Conservation (phyloP, 371 early-diverging fungal genomes). For the Rhizopus delemar region DNA sequence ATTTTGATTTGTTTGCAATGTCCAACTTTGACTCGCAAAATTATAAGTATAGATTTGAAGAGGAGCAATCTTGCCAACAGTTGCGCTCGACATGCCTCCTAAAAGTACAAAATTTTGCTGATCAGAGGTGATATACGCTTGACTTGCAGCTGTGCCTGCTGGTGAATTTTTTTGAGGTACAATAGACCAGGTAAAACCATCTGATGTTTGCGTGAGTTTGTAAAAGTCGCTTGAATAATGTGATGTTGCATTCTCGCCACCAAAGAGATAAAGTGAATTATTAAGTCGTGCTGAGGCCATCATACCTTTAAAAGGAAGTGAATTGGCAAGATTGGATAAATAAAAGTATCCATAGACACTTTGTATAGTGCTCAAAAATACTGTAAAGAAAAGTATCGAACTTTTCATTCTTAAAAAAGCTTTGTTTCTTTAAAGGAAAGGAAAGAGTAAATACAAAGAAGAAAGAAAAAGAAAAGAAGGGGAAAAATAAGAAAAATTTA, state of each 20-base stretch:
- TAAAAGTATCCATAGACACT: conserved; percentile 28
- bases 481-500: background rate
- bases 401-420: conserved; percentile 3
- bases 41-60: conserved; percentile 22
- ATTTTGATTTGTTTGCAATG: conserved; percentile 6
- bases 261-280: conserved; percentile 30
- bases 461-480: conserved; percentile 8
- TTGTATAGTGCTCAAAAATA: conserved; percentile 1
- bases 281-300: conserved; percentile 28
- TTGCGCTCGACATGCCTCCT: conserved; percentile 27
- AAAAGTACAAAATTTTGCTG: conserved; percentile 20
- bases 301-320: conserved; percentile 32
- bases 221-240: conserved; percentile 27
- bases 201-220: conserved; percentile 15
- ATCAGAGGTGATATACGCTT: conserved; percentile 25
- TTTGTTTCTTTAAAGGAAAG: background rate
- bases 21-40: conserved; percentile 25
- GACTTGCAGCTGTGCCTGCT: conserved; percentile 21
- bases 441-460: background rate
- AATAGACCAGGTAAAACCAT: conserved; percentile 22
- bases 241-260: conserved; percentile 33
- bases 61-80: background rate
- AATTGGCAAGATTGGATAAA: conserved; percentile 22
- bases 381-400: conserved; percentile 9
- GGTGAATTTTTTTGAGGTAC: conserved; percentile 24